Evolutionary conservation across 169 alveolate genomes (phyloP), one percentile per base, ranked within the genome.

Genomic region (Plasmodium gaboni): DNA sequence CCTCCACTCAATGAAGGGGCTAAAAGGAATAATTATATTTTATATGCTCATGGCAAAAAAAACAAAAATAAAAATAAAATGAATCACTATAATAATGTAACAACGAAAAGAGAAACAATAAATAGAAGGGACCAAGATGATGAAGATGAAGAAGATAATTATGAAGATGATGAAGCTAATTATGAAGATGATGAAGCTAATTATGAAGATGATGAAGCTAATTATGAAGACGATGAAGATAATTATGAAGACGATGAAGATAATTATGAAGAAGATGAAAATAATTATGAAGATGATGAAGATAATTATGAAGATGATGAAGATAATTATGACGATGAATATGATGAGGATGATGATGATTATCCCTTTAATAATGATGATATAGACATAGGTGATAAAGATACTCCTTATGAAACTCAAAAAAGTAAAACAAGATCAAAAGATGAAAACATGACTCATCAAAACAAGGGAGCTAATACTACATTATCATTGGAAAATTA

Each of bases 41-140:
- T 69, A 26, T 48, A 48, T 69, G 78, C 26, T 15, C 78, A 69
- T 28, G 26, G 38, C 28, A 70, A 70, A 55, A 69, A 69, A 55
- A 70, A 65, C 19, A 65, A 65, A 65, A 65, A 70, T 28, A 55
- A 28, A 19, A 5, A 5, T 15, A 70, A 22, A 26, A 32, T 19
- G 19, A 15, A n/a, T 12, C 61, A 9, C 4, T 0, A 51, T 12
- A 51, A 10, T 51, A 51, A 51, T 12, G 12, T 12, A 51, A 51
- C 24, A 51, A 51, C 24, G 61, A 51, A 15, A 51, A 51, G 61
- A 10, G 19, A n/a, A 10, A 12, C 19, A 51, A 0, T 12, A 51
- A 51, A 51, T n/a, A 51, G 42, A 28, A 28, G 42, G 6, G 42
- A 28, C 42, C 60, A 12, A 51, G 60, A 51, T n/a, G 22, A 17